Evolutionary conservation across 345 rosid species (phyloP).

Genomic region (Eucalyptus rudis): DNA sequence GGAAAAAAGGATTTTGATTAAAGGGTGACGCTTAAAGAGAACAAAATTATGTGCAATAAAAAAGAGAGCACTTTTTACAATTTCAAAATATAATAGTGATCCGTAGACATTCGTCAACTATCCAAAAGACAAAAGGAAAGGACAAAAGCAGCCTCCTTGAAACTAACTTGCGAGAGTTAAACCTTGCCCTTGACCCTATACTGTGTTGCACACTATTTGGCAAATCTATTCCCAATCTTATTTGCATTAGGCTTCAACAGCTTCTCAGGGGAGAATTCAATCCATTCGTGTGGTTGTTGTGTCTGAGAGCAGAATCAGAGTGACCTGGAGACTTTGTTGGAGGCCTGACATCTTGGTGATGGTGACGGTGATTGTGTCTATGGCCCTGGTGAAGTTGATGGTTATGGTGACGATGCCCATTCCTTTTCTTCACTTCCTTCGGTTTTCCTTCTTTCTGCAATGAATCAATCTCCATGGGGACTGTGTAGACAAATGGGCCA

Average conservation of each 20-base stretch:
- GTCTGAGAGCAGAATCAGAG: neutral
- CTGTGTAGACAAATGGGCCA: constrained; percentile 59
- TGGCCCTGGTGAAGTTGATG: constrained; percentile 3
- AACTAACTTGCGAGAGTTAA: neutral
- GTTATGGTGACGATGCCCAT: neutral
- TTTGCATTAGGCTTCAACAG: neutral
- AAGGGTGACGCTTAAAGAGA: neutral
- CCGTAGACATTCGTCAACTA: neutral
- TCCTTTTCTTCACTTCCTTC: neutral
- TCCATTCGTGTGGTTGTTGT: neutral
- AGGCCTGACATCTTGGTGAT: neutral
- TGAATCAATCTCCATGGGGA: constrained; percentile 6
- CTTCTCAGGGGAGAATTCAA: neutral
- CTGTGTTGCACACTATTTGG: neutral
- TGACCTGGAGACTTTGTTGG: neutral
- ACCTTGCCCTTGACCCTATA: neutral
- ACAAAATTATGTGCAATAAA: neutral
- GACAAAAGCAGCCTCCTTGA: neutral
- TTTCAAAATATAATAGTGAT: neutral
- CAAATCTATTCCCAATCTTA: neutral
- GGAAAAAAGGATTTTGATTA: neutral
- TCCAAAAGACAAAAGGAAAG: neutral
- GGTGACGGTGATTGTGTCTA: constrained; percentile 11
- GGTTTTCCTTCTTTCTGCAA: constrained; percentile 8
- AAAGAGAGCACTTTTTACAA: neutral